A percentile compares a stretch with the other conserved stretches of the same genome.
Conservation (phyloP, 441 rosid genomes). For the Populus hybrid region DNA sequence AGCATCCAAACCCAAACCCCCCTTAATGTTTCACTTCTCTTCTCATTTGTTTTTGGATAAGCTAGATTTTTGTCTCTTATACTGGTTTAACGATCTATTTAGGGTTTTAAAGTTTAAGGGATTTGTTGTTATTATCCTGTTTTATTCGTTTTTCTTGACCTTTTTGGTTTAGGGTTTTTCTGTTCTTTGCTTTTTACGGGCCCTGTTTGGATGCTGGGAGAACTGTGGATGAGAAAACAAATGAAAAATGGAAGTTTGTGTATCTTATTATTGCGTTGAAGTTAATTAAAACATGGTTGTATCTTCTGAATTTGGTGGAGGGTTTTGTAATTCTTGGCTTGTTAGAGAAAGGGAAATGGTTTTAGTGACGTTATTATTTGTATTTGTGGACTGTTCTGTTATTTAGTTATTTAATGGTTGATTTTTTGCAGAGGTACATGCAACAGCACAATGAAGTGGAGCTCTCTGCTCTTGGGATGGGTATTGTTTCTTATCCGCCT, state of each 20-base stretch:
- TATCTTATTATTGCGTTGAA: not conserved
- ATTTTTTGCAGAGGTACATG: slow-evolving; percentile 76
- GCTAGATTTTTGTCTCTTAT: too few relatives aligned
- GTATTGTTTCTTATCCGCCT: slow-evolving; percentile 26
- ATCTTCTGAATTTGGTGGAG: not conserved
- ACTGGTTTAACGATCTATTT: too few relatives aligned
- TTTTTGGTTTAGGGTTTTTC: not conserved
- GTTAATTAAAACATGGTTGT: not conserved
- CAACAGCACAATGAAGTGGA: slow-evolving; percentile 88
- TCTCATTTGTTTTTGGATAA: too few relatives aligned
- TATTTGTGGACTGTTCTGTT: not conserved
- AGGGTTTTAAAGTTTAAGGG: not conserved
- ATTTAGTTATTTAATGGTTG: not conserved
- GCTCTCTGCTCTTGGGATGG: slow-evolving; percentile 95
- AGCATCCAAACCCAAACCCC: too few relatives aligned
- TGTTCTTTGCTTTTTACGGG: not conserved
- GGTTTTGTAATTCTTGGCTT: not conserved
- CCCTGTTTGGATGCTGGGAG: not conserved
- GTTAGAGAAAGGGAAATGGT: not conserved
- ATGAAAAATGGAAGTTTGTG: not conserved
- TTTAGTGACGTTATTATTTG: not conserved
- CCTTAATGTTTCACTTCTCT: too few relatives aligned
- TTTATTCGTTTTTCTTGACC: not conserved
- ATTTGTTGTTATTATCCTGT: not conserved
- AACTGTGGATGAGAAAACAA: not conserved